phyloP scores from a whole-genome alignment of 2,329 filamentous ascomycete genomes.

The Fusarium goolgardi region DNA sequence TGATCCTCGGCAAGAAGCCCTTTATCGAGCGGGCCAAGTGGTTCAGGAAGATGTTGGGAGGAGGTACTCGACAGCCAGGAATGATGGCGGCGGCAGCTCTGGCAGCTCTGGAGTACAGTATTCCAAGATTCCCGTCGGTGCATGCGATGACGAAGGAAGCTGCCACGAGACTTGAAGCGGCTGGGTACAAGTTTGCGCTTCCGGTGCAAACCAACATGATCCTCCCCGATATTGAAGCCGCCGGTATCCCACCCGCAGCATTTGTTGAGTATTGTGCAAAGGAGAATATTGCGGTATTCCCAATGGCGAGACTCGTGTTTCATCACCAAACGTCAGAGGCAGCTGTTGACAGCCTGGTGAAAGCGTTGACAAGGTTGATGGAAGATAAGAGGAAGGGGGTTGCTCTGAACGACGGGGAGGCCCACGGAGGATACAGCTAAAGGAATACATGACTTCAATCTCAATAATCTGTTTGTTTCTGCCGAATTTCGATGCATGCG shows the following conservation, averaged over 20 bases:
- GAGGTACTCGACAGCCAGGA: slow-evolving; percentile 76
- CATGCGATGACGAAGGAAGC: slow-evolving; percentile 38
- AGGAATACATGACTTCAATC: background rate
- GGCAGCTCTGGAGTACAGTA: slow-evolving; percentile 63
- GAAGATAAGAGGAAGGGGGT: slow-evolving; percentile 21
- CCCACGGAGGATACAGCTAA: slow-evolving; percentile 29
- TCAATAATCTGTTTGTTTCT: slow-evolving; percentile 6
- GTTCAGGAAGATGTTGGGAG: slow-evolving; percentile 75
- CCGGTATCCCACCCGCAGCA: slow-evolving; percentile 35
- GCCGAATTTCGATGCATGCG: slow-evolving; percentile 46
- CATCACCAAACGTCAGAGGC: slow-evolving; percentile 38
- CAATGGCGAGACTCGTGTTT: slow-evolving; percentile 36
- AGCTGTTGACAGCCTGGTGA: slow-evolving; percentile 21
- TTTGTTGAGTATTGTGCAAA: slow-evolving; percentile 37
- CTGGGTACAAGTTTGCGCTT: slow-evolving; percentile 42
- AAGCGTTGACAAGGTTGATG: slow-evolving; percentile 31
- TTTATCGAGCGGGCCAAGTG: slow-evolving; percentile 54
- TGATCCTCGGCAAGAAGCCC: slow-evolving; percentile 66
- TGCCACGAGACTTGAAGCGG: slow-evolving; percentile 16
- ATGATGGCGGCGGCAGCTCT: slow-evolving; percentile 75
- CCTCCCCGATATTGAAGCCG: slow-evolving; percentile 39
- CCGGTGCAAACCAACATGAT: slow-evolving; percentile 48
- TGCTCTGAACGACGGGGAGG: slow-evolving; percentile 11
- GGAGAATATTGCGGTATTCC: slow-evolving; percentile 27
- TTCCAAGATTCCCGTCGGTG: slow-evolving; percentile 39